These are phyloP conservation scores for Penicillium daleae DNA, from an alignment of 495 filamentous ascomycete species.

Conservation along the genomic window DNA sequence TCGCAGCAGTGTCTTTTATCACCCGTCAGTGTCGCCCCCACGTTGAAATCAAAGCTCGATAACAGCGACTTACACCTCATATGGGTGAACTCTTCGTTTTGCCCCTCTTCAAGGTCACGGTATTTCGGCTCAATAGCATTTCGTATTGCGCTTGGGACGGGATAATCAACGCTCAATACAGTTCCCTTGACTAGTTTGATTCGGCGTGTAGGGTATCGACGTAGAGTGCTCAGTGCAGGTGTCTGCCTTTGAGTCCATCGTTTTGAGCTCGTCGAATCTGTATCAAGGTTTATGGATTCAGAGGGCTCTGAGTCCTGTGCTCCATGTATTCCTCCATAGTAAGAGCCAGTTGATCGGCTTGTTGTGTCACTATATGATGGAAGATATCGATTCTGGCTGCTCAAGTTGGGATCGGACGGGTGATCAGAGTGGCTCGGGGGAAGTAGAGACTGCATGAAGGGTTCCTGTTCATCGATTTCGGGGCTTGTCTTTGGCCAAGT, in stretches of 20 bases:
- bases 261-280: conserved; percentile 2
- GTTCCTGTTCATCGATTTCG: conserved; percentile 7
- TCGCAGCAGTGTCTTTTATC: conserved; percentile 81
- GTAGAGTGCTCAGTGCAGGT: conserved; percentile 29
- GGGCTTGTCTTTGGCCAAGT: not conserved
- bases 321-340: not conserved
- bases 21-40: not conserved
- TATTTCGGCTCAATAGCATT: conserved; percentile 94
- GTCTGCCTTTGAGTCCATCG: conserved; percentile 1
- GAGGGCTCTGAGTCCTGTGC: not conserved
- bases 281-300: not conserved
- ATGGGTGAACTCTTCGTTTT: conserved; percentile 90
- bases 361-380: conserved; percentile 8
- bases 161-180: conserved; percentile 95
- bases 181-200: conserved; percentile 94
- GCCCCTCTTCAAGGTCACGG: conserved; percentile 78
- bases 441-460: conserved; percentile 6
- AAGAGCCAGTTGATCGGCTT: not conserved
- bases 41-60: no score
- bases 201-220: conserved; percentile 90
- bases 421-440: not conserved
- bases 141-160: conserved; percentile 93
- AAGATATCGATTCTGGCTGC: not conserved
- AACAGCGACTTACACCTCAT: conserved; percentile 74
- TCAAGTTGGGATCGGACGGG: not conserved